Evolutionary conservation across 2,329 filamentous ascomycete species (phyloP).

Genomic region (Neopestalotiopsis clavispora): DNA sequence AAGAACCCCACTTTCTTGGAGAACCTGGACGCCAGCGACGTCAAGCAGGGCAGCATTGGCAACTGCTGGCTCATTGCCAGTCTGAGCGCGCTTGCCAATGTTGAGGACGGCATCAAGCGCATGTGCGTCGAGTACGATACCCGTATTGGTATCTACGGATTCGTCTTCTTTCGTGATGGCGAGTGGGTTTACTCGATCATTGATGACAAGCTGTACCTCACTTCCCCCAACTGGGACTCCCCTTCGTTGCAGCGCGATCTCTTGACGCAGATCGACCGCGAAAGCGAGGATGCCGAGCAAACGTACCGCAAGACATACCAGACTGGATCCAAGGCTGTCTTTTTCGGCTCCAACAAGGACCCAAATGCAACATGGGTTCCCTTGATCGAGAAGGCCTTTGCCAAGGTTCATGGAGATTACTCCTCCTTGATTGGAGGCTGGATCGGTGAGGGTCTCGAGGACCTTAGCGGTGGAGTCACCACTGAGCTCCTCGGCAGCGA

Average conservation of each 20-base stretch:
- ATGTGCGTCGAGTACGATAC: slow-evolving; percentile 78
- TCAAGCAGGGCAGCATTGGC: slow-evolving; percentile 79
- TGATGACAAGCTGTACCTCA: slow-evolving; percentile 88
- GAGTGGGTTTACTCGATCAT: slow-evolving; percentile 93
- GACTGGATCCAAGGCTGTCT: slow-evolving; percentile 76
- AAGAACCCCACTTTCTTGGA: slow-evolving; percentile 72
- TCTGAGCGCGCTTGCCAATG: slow-evolving; percentile 77
- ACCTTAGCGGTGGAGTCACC: slow-evolving; percentile 72
- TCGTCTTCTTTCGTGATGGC: slow-evolving; percentile 86
- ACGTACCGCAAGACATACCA: slow-evolving; percentile 75
- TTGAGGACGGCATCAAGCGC: slow-evolving; percentile 70
- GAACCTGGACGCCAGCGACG: slow-evolving; percentile 72
- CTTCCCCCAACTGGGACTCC: slow-evolving; percentile 81
- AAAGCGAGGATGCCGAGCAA: slow-evolving; percentile 72
- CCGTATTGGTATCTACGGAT: slow-evolving; percentile 82
- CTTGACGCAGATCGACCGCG: slow-evolving; percentile 76
- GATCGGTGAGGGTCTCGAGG: slow-evolving; percentile 65
- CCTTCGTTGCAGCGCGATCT: slow-evolving; percentile 75
- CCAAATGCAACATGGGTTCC: slow-evolving; percentile 85
- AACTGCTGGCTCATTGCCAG: slow-evolving; percentile 86
- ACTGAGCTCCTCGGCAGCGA: slow-evolving; percentile 71
- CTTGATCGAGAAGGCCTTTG: slow-evolving; percentile 81
- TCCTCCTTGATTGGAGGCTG: slow-evolving; percentile 73
- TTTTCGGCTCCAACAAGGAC: slow-evolving; percentile 77
- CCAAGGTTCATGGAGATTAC: slow-evolving; percentile 83